Conservation (phyloP, 2,329 filamentous ascomycete genomes). For the Trichoderma sp. region DNA sequence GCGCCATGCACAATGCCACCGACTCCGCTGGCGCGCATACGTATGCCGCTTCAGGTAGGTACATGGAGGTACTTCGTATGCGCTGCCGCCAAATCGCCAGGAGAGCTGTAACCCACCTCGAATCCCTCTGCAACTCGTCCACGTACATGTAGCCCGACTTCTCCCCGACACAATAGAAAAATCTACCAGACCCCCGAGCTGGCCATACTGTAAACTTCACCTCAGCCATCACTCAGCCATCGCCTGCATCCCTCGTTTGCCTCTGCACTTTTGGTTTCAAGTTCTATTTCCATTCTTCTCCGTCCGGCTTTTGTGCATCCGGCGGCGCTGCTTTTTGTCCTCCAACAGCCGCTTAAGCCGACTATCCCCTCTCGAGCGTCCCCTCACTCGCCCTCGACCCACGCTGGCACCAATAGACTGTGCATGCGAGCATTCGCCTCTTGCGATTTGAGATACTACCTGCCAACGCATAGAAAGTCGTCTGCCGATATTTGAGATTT, state of each 20-base stretch:
- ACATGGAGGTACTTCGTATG: constrained; percentile 12
- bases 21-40: constrained; percentile 11
- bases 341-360: background rate
- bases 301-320: background rate
- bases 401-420: constrained; percentile 15
- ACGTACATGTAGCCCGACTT: background rate
- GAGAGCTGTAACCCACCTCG: background rate
- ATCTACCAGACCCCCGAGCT: constrained; percentile 10
- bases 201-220: constrained; percentile 14
- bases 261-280: background rate
- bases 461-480: constrained; percentile 11
- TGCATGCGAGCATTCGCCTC: constrained; percentile 16
- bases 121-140: background rate
- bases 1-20: constrained; percentile 6
- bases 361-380: constrained; percentile 10
- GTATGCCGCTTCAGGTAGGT: constrained; percentile 2
- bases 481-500: constrained; percentile 3
- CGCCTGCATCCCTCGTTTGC: background rate
- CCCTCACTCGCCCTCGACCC: constrained; percentile 18
- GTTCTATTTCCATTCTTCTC: background rate
- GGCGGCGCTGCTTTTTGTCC: background rate
- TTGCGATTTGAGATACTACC: background rate
- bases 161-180: constrained; percentile 1
- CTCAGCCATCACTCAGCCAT: background rate
- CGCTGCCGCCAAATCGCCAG: background rate